Conservation (phyloP, 257 asterid species). For the Fraxinus quadrangulata region DNA sequence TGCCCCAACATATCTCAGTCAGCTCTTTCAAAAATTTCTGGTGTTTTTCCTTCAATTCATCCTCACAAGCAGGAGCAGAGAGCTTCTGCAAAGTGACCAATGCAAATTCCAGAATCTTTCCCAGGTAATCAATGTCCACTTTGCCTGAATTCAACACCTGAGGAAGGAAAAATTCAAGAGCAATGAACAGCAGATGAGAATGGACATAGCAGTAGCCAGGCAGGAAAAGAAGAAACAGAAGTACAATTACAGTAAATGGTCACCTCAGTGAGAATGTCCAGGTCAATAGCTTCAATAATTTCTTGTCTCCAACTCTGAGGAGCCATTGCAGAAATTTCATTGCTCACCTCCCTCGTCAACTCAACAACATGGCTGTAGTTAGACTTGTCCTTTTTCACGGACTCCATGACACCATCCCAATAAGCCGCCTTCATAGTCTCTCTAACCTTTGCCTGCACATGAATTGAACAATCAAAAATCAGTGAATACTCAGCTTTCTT, state of each 20-base stretch:
- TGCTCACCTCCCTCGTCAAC: conserved; percentile 79
- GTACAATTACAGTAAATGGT: conserved; percentile 7
- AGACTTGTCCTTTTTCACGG: conserved; percentile 66
- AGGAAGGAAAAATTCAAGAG: background rate
- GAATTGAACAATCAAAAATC: background rate
- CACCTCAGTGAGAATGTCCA: conserved; percentile 81
- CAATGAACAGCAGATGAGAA: conserved; percentile 4
- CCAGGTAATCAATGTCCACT: conserved; percentile 65
- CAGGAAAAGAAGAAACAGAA: conserved; percentile 10
- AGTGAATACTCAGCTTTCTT: conserved; percentile 1
- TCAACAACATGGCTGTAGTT: conserved; percentile 63
- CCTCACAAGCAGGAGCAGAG: conserved; percentile 78
- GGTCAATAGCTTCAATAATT: conserved; percentile 67
- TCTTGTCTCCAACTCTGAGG: conserved; percentile 87
- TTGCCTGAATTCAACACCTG: conserved; percentile 70
- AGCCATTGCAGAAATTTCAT: conserved; percentile 73
- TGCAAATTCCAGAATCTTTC: conserved; percentile 73
- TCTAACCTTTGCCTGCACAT: conserved; percentile 60
- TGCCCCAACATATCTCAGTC: conserved; percentile 43
- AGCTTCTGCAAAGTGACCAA: conserved; percentile 67
- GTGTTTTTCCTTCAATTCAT: conserved; percentile 58
- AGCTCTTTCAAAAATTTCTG: conserved; percentile 60
- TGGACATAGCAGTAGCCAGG: background rate
- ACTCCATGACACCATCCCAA: conserved; percentile 88
- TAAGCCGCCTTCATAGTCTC: conserved; percentile 83